Conservation (phyloP, 805 yeast genomes). For the Starmerella vitae region DNA sequence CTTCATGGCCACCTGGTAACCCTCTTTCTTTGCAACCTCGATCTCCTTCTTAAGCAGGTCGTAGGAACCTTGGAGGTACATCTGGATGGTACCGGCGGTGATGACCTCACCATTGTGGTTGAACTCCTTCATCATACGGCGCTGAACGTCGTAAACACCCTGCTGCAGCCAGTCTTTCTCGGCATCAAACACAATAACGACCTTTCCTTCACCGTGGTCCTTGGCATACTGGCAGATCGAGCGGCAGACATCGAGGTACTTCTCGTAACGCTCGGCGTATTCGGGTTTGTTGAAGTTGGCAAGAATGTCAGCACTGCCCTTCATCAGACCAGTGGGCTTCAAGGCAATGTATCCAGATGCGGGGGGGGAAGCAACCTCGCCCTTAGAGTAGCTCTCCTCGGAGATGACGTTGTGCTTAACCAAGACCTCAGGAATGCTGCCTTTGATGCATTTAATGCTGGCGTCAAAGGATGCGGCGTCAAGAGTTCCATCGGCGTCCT, state of each 20-base stretch:
- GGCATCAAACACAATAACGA: slow-evolving; percentile 73
- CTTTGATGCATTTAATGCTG: slow-evolving; percentile 30
- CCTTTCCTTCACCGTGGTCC: slow-evolving; percentile 31
- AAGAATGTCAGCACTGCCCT: slow-evolving; percentile 62
- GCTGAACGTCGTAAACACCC: slow-evolving; percentile 83
- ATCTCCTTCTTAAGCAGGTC: slow-evolving; percentile 50
- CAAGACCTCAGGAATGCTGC: slow-evolving; percentile 57
- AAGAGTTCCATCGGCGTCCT: slow-evolving; percentile 66
- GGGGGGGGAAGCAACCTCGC: slow-evolving; percentile 43
- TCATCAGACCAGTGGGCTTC: slow-evolving; percentile 82
- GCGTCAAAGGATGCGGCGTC: slow-evolving; percentile 32
- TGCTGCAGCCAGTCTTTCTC: slow-evolving; percentile 78
- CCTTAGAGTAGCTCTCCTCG: slow-evolving; percentile 17
- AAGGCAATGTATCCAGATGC: slow-evolving; percentile 88
- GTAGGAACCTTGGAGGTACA: slow-evolving; percentile 67
- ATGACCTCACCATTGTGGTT: slow-evolving; percentile 48
- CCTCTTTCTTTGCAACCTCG: slow-evolving; percentile 41
- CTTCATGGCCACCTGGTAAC: slow-evolving; percentile 72
- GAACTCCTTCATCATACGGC: slow-evolving; percentile 60
- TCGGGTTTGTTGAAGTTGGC: slow-evolving; percentile 45
- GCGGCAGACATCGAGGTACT: slow-evolving; percentile 52
- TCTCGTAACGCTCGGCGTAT: slow-evolving; percentile 38
- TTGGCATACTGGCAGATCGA: slow-evolving; percentile 42
- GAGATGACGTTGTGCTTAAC: slow-evolving; percentile 38
- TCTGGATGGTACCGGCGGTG: slow-evolving; percentile 83